Base-by-base conservation (phyloP, 163 green algal genomes). In the Scenedesmus sp. region DNA sequence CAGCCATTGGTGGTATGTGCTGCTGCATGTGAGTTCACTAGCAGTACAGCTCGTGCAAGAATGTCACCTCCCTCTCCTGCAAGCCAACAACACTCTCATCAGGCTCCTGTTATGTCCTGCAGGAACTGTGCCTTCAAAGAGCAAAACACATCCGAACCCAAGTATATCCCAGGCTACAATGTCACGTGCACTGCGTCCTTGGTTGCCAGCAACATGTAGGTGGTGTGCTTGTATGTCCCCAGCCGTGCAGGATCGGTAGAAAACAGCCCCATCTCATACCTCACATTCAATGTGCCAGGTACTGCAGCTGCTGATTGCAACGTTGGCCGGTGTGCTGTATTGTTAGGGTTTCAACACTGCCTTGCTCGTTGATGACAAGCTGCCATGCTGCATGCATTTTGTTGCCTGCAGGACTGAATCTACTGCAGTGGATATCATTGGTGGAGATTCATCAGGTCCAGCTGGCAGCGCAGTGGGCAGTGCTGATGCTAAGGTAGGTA, bases 71-170 rank as follows among this genome's bases (percentile, higher is more conserved):
- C 12, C 46, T 4, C 6, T 52, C 23, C 70, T 79, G 70, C 70
- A 79, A 79, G 20, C 23, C 13, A 2, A 79, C 2, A 15, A 6
- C 70, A 76, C 16, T 7, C 66, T 13, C 4, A 26, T 52, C 70
- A 13, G 23, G 34, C 12, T 52, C 20, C 4, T 79, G 23, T 23
- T 52, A 3, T 52, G 70, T 13, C 70, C 23, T 79, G 70, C 86
- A 90, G 86, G 73, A 91, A 91, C n/a, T 91, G 87, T 26, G 87
- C 73, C 26, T 91, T 64, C 56, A 79, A 74, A n/a, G 46, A 82
- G 13, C 46, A 70, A 9, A 74, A 56, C 15, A 86, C 55, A 4
- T 16, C 46, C 13, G 56, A 77, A 56, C 87, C 87, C n/a, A 55
- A 81, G n/a, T 79, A 76, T n/a, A 54, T 81, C 46, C 0, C 9